These are phyloP conservation scores for Nephromyces sp. DNA, from an alignment of 169 alveolate genomes.

Conservation along the genomic window DNA sequence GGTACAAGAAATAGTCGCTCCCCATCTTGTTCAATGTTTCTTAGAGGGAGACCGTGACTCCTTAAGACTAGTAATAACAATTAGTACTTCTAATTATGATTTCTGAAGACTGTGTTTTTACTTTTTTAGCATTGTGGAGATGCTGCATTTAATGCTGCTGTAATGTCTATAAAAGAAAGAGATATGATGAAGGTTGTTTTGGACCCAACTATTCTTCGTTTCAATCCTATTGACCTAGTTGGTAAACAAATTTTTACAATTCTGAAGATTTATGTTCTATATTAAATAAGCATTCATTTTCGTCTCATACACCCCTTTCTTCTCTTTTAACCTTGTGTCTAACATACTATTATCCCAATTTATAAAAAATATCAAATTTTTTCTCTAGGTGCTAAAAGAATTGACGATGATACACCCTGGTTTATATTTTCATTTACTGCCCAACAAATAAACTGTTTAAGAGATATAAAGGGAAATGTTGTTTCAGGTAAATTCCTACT, in stretches of 20 bases:
- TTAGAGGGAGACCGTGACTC: constrained; percentile 61
- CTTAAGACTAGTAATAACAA: constrained; percentile 11
- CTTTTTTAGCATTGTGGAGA: constrained; percentile 70
- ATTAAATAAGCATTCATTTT: neutral
- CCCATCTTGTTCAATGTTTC: constrained; percentile 67
- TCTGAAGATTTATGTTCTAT: neutral
- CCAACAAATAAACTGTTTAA: constrained; percentile 76
- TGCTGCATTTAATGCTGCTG: constrained; percentile 58
- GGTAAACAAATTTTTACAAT: constrained; percentile 53
- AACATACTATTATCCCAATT: too few relatives aligned
- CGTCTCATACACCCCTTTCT: too few relatives aligned
- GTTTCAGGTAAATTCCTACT: constrained; percentile 39
- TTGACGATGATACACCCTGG: constrained; percentile 65
- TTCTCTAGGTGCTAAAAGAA: constrained; percentile 6
- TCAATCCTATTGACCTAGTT: constrained; percentile 65
- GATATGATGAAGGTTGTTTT: constrained; percentile 49
- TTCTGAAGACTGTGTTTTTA: neutral
- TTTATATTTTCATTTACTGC: constrained; percentile 71
- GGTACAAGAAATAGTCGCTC: constrained; percentile 71
- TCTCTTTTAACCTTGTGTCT: too few relatives aligned
- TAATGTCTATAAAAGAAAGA: constrained; percentile 63
- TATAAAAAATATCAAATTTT: too few relatives aligned
- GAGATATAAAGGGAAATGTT: constrained; percentile 48
- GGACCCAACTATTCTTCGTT: constrained; percentile 63
- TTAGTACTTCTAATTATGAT: too few relatives aligned